A percentile compares a stretch with the other conserved stretches of the same genome.
Conservation (phyloP, 2,329 filamentous ascomycete species). For the Drechslerella coelobrocha region DNA sequence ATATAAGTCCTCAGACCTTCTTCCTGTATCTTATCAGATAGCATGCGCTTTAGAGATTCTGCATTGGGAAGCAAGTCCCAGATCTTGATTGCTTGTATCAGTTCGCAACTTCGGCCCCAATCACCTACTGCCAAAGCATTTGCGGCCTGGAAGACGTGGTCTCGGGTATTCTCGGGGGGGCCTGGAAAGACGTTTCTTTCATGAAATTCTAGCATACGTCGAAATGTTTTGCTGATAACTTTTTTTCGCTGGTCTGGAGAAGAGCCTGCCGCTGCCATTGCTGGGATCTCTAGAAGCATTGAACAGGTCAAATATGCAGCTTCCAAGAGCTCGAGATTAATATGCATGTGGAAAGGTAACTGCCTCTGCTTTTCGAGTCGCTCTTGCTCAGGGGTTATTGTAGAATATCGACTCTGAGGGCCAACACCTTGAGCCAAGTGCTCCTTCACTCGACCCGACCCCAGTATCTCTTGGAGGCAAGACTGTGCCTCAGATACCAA, state of each 20-base stretch:
- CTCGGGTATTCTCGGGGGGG: slow-evolving; percentile 96
- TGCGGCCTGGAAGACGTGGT: slow-evolving; percentile 98
- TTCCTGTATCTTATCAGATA: slow-evolving; percentile 97
- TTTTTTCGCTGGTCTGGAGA: slow-evolving; percentile 97
- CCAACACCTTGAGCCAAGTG: slow-evolving; percentile 96
- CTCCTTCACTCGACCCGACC: slow-evolving; percentile 96
- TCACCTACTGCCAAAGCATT: slow-evolving; percentile 96
- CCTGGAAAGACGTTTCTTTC: slow-evolving; percentile 99
- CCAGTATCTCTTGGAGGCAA: slow-evolving; percentile 96
- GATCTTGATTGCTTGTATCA: slow-evolving; percentile 98
- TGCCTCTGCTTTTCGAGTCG: slow-evolving; percentile 95
- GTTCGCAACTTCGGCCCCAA: slow-evolving; percentile 94
- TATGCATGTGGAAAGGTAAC: slow-evolving; percentile 99
- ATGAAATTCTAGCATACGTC: slow-evolving; percentile 98
- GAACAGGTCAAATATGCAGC: slow-evolving; percentile 98
- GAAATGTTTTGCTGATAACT: slow-evolving; percentile 98
- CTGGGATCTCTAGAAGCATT: slow-evolving; percentile 97
- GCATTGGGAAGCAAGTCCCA: slow-evolving; percentile 96
- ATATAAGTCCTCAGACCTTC: slow-evolving; percentile 97
- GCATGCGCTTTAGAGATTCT: slow-evolving; percentile 94
- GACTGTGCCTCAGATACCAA: slow-evolving; percentile 97
- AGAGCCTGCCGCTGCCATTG: slow-evolving; percentile 94
- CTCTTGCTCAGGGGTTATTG: slow-evolving; percentile 97
- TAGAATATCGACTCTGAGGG: slow-evolving; percentile 87
- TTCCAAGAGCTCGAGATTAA: slow-evolving; percentile 97